phyloP scores from a whole-genome alignment of 257 asterid genomes.

The Plantago elongata region DNA sequence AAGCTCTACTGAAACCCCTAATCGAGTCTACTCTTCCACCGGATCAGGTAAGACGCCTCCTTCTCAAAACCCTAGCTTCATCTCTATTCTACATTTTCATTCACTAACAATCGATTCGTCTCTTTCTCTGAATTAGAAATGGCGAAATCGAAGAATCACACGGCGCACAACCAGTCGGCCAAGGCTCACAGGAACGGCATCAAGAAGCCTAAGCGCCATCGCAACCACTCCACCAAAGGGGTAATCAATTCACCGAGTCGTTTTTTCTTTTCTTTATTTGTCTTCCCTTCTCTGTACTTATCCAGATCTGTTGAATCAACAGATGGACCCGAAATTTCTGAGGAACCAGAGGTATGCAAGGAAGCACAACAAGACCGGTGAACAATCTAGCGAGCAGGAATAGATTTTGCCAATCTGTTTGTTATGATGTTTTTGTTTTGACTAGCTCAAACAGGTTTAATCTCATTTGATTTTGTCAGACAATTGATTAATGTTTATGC shows the following conservation, averaged over 20 bases:
- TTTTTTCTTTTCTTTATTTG: background rate
- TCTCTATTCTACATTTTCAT: too few relatives aligned
- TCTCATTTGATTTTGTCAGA: too few relatives aligned
- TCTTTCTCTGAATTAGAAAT: conserved; percentile 16
- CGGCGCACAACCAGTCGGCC: conserved; percentile 84
- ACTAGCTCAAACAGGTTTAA: too few relatives aligned
- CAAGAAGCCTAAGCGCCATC: conserved; percentile 77
- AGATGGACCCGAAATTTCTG: conserved; percentile 94
- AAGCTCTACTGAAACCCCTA: too few relatives aligned
- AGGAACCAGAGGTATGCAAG: conserved; percentile 97
- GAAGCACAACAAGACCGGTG: conserved; percentile 65
- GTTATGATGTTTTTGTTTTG: too few relatives aligned
- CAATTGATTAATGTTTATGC: too few relatives aligned
- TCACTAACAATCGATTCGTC: too few relatives aligned
- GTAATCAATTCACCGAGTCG: conserved; percentile 17
- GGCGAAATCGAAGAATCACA: conserved; percentile 96
- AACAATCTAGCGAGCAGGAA: conserved; percentile 46
- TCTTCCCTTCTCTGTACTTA: background rate
- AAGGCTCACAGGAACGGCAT: conserved; percentile 89
- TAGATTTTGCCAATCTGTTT: conserved; percentile 23
- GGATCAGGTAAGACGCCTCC: too few relatives aligned
- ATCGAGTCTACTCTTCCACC: too few relatives aligned
- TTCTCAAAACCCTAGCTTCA: too few relatives aligned
- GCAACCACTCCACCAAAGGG: conserved; percentile 82
- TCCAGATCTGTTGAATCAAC: background rate